Evolutionary conservation across 1,139 yeast genomes (phyloP), one percentile per base, ranked within the genome.

Genomic region (Pichia sp.): DNA sequence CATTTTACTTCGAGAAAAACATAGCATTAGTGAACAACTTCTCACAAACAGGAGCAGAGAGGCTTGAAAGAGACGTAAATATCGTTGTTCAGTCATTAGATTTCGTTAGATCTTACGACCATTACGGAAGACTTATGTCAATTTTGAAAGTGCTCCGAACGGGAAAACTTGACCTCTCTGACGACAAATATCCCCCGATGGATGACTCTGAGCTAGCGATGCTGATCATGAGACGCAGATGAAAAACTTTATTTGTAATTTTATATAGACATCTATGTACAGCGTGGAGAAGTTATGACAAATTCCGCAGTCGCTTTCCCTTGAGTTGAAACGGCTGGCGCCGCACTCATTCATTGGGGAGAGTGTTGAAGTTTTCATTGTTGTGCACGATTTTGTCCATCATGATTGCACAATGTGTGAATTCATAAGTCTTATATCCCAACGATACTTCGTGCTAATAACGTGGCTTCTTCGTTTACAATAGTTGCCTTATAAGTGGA

Each of bases 51-150:
- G 96, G 96, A 0, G 76, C 82, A 1, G 59, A 61, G 7, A 91
- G 85, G 62, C 70, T 89, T 22, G 63, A 70, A 6, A 58, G 65
- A 4, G 96, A 88, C 64, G 70, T 84, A 39, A 65, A 68, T 1
- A 73, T 74, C 39, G 56, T 85, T n/a, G 72, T 75, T 58, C 62
- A 66, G 2, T 58, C 69, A 31, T 63, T 85, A 50, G 67, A 64
- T 2, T 58, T 66, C 41, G 62, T 61, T 63, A 61, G 61, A 41
- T 70, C 67, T 22, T 48, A 41, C n/a, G 44, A 49, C 2, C 42
- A 52, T 16, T 62, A 57, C 47, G 56, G 57, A 2, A 55, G 50
- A 26, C 47, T 62, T 12, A 43, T 44, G 25, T 60, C 59, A 28
- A 55, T 58, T 25, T 10, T 62, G 1, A 3, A 51, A 3, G 54